These are phyloP conservation scores for Penicillium flavigenum DNA, from an alignment of 495 filamentous ascomycete species.

Conservation along the genomic window DNA sequence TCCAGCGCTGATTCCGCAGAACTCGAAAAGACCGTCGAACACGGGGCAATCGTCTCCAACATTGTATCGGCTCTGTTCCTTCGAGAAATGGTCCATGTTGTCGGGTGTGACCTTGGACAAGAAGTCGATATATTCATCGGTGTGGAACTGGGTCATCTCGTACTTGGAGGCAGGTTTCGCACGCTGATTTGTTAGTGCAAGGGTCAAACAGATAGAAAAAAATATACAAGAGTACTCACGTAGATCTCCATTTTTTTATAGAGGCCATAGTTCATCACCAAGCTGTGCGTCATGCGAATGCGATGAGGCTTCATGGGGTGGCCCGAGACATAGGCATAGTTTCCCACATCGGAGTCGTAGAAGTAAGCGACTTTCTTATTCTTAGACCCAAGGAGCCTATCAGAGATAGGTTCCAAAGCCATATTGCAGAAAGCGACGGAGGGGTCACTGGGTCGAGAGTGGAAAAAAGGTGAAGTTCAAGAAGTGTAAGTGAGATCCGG, in stretches of 20 bases:
- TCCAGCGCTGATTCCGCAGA: conserved; percentile 95
- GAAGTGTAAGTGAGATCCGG: conserved; percentile 11
- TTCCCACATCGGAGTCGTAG: conserved; percentile 96
- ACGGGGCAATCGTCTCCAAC: conserved; percentile 98
- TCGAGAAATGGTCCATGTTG: conserved; percentile 92
- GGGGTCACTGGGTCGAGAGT: neutral
- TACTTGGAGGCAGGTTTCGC: conserved; percentile 94
- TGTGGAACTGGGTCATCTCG: conserved; percentile 99
- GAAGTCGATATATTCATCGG: conserved; percentile 99
- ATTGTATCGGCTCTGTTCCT: conserved; percentile 96
- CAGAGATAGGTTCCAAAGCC: conserved; percentile 49
- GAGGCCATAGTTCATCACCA: conserved; percentile 98
- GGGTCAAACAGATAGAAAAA: neutral
- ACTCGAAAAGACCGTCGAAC: conserved; percentile 96
- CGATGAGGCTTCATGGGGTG: conserved; percentile 99
- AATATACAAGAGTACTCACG: conserved; percentile 54
- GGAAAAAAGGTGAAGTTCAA: neutral
- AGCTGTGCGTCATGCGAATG: conserved; percentile 91
- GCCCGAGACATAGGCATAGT: conserved; percentile 95
- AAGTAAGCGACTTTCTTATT: conserved; percentile 90
- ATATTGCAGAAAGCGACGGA: conserved; percentile 25
- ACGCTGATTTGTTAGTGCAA: conserved; percentile 60
- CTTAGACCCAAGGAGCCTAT: conserved; percentile 44
- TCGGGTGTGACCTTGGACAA: conserved; percentile 93
- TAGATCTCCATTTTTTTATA: conserved; percentile 99